Evolutionary conservation across 208 protist species (phyloP).

Genomic region (Leishmania arabica): DNA sequence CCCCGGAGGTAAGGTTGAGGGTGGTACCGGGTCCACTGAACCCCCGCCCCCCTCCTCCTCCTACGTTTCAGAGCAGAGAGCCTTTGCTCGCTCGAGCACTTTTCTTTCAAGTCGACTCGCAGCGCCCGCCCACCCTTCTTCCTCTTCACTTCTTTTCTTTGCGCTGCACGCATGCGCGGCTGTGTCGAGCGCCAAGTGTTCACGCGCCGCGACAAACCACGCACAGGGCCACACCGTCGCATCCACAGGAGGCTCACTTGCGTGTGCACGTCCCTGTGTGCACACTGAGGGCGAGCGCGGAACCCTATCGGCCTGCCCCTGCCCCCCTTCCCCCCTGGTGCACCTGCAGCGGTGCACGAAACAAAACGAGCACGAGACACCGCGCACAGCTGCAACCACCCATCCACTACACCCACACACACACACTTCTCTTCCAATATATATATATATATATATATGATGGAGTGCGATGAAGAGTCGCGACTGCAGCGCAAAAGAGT

Average conservation of each 20-base stretch:
- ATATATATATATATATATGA: background rate
- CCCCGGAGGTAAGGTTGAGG: background rate
- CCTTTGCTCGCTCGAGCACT: background rate
- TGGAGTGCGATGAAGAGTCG: slow-evolving; percentile 11
- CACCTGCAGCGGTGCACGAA: background rate
- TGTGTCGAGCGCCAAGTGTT: background rate
- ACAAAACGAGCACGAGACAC: background rate
- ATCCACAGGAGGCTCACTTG: background rate
- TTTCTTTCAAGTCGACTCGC: background rate
- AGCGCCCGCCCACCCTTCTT: background rate
- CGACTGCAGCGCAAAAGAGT: slow-evolving; percentile 28
- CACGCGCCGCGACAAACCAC: background rate
- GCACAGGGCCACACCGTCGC: background rate
- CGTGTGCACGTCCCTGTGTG: background rate
- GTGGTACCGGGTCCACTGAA: background rate
- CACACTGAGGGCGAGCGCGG: background rate
- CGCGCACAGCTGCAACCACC: background rate
- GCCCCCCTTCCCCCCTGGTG: background rate
- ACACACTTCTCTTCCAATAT: background rate
- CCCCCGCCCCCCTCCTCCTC: background rate
- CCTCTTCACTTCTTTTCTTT: background rate
- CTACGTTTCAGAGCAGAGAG: background rate
- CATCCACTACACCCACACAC: background rate
- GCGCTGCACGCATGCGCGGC: background rate
- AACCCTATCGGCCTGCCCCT: background rate